Conservation (phyloP, 441 rosid genomes). For the Rhodomyrtus psidioides region DNA sequence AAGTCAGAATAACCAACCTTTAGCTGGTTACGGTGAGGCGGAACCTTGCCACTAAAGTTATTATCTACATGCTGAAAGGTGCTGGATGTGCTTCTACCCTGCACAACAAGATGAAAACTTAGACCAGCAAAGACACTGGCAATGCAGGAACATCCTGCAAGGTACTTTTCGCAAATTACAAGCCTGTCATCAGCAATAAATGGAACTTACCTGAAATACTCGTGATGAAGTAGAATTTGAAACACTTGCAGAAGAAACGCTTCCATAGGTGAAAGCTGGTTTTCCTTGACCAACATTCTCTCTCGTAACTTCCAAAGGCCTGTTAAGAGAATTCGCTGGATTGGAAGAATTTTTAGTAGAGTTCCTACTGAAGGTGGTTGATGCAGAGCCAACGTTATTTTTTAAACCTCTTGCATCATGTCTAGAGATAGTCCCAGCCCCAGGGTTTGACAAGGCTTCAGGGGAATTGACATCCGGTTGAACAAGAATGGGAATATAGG, state of each 20-base stretch:
- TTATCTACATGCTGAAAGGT: slow-evolving; percentile 28
- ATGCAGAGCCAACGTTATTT: slow-evolving; percentile 37
- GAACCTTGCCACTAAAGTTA: slow-evolving; percentile 38
- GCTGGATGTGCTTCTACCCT: slow-evolving; percentile 58
- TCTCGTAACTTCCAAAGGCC: slow-evolving; percentile 33
- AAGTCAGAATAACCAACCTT: slow-evolving; percentile 39
- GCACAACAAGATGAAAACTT: slow-evolving; percentile 11
- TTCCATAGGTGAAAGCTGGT: slow-evolving; percentile 30
- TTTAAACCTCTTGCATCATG: slow-evolving; percentile 42
- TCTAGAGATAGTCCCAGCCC: slow-evolving; percentile 25
- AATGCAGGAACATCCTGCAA: background rate
- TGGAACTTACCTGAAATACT: slow-evolving; percentile 35
- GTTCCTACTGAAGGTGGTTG: slow-evolving; percentile 34
- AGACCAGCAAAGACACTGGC: background rate
- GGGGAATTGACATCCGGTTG: slow-evolving; percentile 47
- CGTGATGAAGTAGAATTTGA: slow-evolving; percentile 28
- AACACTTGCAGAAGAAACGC: slow-evolving; percentile 30
- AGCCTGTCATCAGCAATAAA: background rate
- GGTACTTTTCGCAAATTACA: background rate
- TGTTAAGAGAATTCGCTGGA: slow-evolving; percentile 32
- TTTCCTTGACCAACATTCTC: slow-evolving; percentile 34
- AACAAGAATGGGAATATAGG: slow-evolving; percentile 44
- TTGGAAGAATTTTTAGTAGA: slow-evolving; percentile 30
- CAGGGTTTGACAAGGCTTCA: slow-evolving; percentile 37
- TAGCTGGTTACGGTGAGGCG: slow-evolving; percentile 30